Conservation (phyloP, 306 rosid species). For the Sechiopsis laciniata region DNA sequence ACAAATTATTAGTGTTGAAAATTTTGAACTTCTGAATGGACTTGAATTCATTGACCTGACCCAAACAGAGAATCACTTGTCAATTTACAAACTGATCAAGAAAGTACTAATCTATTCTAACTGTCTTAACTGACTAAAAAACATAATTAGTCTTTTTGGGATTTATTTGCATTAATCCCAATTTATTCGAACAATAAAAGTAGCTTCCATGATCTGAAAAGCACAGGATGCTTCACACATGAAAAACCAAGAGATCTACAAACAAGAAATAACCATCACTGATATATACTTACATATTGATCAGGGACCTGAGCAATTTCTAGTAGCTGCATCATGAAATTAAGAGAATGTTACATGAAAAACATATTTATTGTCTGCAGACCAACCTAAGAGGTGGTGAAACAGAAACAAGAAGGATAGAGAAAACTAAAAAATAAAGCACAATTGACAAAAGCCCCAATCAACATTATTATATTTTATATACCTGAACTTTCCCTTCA, state of each 20-base stretch:
- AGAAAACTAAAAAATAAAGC: neutral
- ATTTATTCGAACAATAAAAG: neutral
- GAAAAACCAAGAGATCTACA: constrained; percentile 16
- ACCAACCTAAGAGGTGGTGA: neutral
- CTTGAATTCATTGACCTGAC: constrained; percentile 90
- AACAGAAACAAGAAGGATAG: neutral
- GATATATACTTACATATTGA: constrained; percentile 56
- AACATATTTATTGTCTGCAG: neutral
- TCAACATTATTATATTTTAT: neutral
- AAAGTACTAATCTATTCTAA: neutral
- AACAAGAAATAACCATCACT: constrained; percentile 22
- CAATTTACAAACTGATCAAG: constrained; percentile 21
- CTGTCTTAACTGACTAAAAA: constrained; percentile 9
- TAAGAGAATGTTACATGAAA: constrained; percentile 17
- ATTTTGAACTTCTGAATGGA: constrained; percentile 96
- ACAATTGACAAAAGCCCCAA: neutral
- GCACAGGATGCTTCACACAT: neutral
- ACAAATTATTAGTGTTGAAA: constrained; percentile 96
- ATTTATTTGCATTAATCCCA: neutral
- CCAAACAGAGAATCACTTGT: constrained; percentile 29
- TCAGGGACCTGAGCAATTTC: constrained; percentile 98
- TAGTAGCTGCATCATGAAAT: constrained; percentile 65
- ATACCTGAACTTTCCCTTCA: constrained; percentile 85
- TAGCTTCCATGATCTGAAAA: neutral
- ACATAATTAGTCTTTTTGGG: neutral